phyloP scores from a whole-genome alignment of 257 asterid species.

The Nicotiana sylvestris region DNA sequence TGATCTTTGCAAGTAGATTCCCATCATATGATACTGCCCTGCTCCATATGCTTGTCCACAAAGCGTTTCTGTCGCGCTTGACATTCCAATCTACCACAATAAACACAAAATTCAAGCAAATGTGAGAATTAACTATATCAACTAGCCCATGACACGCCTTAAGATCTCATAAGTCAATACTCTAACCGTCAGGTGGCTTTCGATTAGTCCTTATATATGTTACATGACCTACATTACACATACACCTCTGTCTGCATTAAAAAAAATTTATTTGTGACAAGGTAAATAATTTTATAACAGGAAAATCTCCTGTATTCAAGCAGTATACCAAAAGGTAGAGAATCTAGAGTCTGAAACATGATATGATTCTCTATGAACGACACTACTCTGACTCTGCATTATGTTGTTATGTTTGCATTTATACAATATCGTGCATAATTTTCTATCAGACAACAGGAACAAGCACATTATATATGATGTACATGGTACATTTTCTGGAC shows the following conservation, averaged over 20 bases:
- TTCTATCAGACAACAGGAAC: background rate
- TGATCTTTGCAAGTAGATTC: conserved; percentile 85
- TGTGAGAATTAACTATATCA: conserved; percentile 35
- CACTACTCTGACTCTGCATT: background rate
- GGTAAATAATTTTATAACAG: no score
- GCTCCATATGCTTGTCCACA: conserved; percentile 97
- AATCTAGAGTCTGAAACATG: no score
- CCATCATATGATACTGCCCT: conserved; percentile 88
- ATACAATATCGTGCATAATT: background rate
- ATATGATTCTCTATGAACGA: no score
- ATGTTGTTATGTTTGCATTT: background rate
- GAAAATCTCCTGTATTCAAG: no score
- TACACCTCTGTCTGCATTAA: background rate
- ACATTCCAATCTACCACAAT: conserved; percentile 79
- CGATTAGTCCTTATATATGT: background rate
- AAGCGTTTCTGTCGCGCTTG: conserved; percentile 96
- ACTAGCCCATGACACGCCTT: background rate
- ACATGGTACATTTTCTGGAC: background rate
- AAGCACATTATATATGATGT: background rate
- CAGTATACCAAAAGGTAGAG: no score
- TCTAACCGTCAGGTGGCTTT: background rate
- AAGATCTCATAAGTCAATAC: background rate
- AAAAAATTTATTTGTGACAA: no score
- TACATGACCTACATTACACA: background rate
- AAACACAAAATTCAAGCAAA: background rate